phyloP scores from a whole-genome alignment of 2,329 filamentous ascomycete species.

The Colletotrichum tamarilloi region DNA sequence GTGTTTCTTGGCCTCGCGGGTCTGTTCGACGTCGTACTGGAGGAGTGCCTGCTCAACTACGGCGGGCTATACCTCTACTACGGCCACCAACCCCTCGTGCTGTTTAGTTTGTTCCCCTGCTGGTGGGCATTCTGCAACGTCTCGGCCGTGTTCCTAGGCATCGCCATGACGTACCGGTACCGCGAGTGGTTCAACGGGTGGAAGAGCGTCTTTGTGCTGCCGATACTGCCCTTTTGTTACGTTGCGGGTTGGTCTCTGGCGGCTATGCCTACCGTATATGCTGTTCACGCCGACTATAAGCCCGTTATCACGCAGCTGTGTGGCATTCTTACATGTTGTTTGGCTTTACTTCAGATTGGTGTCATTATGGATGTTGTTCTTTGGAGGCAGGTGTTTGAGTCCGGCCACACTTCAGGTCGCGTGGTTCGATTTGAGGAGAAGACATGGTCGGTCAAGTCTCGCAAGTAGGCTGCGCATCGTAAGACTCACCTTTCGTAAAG shows the following conservation, averaged over 20 bases:
- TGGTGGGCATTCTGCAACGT: slow-evolving; percentile 29
- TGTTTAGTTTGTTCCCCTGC: background rate
- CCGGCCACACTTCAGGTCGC: background rate
- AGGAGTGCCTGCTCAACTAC: slow-evolving; percentile 18
- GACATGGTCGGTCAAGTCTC: background rate
- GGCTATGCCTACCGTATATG: slow-evolving; percentile 13
- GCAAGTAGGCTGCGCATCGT: background rate
- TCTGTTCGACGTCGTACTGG: slow-evolving; percentile 3
- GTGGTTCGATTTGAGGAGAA: background rate
- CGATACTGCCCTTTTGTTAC: slow-evolving; percentile 9
- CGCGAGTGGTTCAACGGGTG: slow-evolving; percentile 10
- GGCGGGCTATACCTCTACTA: slow-evolving; percentile 14
- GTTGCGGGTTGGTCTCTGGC: background rate
- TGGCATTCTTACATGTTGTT: background rate
- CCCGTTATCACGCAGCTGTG: background rate
- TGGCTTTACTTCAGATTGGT: slow-evolving; percentile 1
- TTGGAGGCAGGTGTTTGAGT: background rate
- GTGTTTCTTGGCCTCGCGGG: background rate
- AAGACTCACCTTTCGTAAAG: background rate
- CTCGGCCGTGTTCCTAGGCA: slow-evolving; percentile 11
- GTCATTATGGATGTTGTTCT: slow-evolving; percentile 1
- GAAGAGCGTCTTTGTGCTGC: background rate
- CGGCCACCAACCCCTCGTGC: slow-evolving; percentile 19
- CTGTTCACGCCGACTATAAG: background rate
- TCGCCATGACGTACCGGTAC: slow-evolving; percentile 6